phyloP scores from a whole-genome alignment of 139 green algal genomes.

The Volvox africanus region DNA sequence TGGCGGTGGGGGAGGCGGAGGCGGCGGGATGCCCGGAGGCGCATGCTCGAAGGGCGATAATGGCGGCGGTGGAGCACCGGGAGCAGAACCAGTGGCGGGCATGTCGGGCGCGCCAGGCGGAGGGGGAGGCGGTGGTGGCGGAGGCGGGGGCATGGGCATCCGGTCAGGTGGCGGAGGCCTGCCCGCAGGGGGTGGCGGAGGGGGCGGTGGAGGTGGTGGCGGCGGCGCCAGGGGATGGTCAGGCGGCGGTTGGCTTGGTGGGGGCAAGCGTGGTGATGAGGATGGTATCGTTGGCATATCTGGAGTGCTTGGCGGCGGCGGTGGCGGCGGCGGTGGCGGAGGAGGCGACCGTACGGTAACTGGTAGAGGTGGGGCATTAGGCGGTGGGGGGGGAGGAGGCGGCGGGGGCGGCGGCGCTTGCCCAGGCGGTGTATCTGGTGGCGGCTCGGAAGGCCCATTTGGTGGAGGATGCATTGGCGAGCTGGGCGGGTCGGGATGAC shows the following conservation, averaged over 20 bases:
- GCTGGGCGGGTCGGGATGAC: not conserved
- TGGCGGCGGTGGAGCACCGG: not conserved
- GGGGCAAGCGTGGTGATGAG: not conserved
- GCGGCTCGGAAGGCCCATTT: not conserved
- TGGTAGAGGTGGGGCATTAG: not conserved
- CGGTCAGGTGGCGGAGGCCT: not conserved
- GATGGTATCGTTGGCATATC: not conserved
- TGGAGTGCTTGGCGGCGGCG: slow-evolving; percentile 5
- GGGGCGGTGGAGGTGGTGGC: not conserved
- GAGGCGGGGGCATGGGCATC: not conserved
- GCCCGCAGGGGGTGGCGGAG: not conserved
- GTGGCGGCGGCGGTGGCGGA: not conserved
- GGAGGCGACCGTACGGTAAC: not conserved
- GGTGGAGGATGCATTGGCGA: not conserved
- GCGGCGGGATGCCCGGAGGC: not conserved
- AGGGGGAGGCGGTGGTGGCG: slow-evolving; percentile 15
- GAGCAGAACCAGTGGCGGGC: not conserved
- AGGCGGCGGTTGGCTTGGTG: not conserved
- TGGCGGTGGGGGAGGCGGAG: not conserved
- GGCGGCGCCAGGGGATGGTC: not conserved
- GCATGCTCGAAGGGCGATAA: not conserved
- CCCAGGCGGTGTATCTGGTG: not conserved
- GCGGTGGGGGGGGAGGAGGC: not conserved
- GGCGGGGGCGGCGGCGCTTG: not conserved
- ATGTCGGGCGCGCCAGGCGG: not conserved